phyloP scores from a whole-genome alignment of 768 basidiomycete genomes.

The Pulveroboletus sp. region DNA sequence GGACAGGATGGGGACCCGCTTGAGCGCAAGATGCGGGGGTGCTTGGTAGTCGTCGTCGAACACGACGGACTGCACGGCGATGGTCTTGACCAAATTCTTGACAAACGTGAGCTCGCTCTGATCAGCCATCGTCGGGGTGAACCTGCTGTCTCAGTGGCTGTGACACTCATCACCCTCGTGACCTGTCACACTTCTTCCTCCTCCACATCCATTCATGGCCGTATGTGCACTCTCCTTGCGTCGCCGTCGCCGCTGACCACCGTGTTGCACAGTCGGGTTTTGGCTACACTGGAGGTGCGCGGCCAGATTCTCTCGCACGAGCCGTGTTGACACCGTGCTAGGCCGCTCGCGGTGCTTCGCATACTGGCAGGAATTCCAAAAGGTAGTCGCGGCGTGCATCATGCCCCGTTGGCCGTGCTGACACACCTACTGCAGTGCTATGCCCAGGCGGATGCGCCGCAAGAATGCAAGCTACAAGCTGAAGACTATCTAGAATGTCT shows the following conservation, averaged over 20 bases:
- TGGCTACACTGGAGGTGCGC: constrained; percentile 58
- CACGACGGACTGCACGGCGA: constrained; percentile 64
- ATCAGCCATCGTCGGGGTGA: constrained; percentile 46
- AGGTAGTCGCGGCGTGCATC: constrained; percentile 38
- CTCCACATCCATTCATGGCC: constrained; percentile 32
- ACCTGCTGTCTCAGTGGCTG: constrained; percentile 19
- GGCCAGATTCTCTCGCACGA: neutral
- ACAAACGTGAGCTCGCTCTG: constrained; percentile 60
- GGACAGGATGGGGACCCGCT: constrained; percentile 65
- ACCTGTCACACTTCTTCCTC: constrained; percentile 20
- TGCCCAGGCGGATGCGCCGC: constrained; percentile 71
- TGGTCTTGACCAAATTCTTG: constrained; percentile 58
- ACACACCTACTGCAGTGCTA: constrained; percentile 81
- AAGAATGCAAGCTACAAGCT: constrained; percentile 64
- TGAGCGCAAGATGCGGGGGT: constrained; percentile 61
- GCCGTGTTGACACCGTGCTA: constrained; percentile 29
- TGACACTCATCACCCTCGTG: constrained; percentile 19
- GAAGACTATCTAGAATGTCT: constrained; percentile 93
- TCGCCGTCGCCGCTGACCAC: constrained; percentile 10
- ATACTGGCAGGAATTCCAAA: constrained; percentile 90
- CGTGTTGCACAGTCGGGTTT: constrained; percentile 53
- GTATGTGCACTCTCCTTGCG: constrained; percentile 26
- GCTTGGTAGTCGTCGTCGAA: constrained; percentile 79
- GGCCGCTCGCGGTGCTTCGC: constrained; percentile 85
- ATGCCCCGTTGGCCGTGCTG: constrained; percentile 2